These are phyloP conservation scores for Amphicarpaea edgeworthii DNA, from an alignment of 306 rosid species.

Conservation along the genomic window DNA sequence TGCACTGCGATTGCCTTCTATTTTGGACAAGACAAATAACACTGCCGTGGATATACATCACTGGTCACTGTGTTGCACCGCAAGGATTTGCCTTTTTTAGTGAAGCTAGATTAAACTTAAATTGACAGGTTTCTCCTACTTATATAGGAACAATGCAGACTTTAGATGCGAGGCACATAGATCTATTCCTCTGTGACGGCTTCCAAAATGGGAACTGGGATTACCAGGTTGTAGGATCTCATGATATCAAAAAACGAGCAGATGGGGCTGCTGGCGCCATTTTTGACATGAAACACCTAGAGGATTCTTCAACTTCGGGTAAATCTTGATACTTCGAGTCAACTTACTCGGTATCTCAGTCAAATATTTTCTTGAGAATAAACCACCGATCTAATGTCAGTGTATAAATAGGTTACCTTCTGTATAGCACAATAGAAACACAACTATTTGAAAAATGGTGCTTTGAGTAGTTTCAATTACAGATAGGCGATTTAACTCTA, in stretches of 20 bases:
- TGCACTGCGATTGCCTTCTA: conserved; percentile 30
- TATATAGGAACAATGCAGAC: conserved; percentile 97
- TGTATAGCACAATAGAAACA: conserved; percentile 5
- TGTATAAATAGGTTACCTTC: conserved; percentile 14
- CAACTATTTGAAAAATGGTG: conserved; percentile 19
- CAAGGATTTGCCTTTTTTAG: conserved; percentile 14
- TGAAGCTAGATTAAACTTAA: conserved; percentile 38
- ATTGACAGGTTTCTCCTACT: conserved; percentile 41
- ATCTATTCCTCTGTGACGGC: conserved; percentile 76
- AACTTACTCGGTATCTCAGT: conserved; percentile 8
- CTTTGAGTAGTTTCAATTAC: conserved; percentile 15
- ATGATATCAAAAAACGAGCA: conserved; percentile 74
- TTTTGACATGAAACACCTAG: conserved; percentile 74
- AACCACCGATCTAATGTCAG: conserved; percentile 2
- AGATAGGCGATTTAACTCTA: conserved; percentile 17
- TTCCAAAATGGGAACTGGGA: conserved; percentile 88
- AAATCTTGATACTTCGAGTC: conserved; percentile 31
- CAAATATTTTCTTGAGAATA: background rate
- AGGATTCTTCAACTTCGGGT: conserved; percentile 74
- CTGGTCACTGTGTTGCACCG: conserved; percentile 23
- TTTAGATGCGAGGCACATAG: conserved; percentile 91
- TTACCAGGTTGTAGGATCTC: conserved; percentile 83
- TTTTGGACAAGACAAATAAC: conserved; percentile 36
- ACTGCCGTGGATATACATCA: conserved; percentile 34
- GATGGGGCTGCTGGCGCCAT: conserved; percentile 92